Evolutionary conservation across 129 eudicot genomes (phyloP), one percentile per base, ranked within the genome.

Genomic region (Flaveria trinervia): DNA sequence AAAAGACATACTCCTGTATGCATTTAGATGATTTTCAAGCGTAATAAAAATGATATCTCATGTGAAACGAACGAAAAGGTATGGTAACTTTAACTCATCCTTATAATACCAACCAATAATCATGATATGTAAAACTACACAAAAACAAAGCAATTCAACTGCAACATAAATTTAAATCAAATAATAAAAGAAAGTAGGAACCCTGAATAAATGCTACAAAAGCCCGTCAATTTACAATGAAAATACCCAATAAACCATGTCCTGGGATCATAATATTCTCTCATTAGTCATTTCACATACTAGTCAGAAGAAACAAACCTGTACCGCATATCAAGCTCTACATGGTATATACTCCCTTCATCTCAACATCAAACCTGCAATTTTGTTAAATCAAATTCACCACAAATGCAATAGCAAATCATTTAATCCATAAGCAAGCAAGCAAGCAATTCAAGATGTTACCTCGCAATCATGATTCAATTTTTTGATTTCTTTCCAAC

Each of bases 401-500:
- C 51, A 77, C 43, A 77, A 41, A 52, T 20, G 45, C 55, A 23
- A 77, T 16, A 52, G 16, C 39, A 36, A 20, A 30, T 62, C 17
- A 76, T 12, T 7, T 3, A 76, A 49, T 17, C 18, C 50, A 30
- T 9, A 28, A 11, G 45, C 22, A 25, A 26, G 1, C 7, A 16
- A 56, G 45, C 43, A 23, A 26, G 0, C 3, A 4, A 56, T n/a
- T 71, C 28, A 4, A 20, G 11, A 50, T 68, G 26, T 78, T 83
- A 89, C 91, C 96, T 84, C 57, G 23, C 4, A 1, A 71, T 80
- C 67, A 81, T 71, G 64, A 6, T 59, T 87, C 85, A 76, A 52
- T 75, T 55, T 83, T 71, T 84, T 3, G 96, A 85, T 75, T 87
- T 93, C 79, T 90, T 93, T 36, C 92, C 95, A 25, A 88, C 80